phyloP scores from a whole-genome alignment of 306 rosid species.

The Alnus glutinosa region DNA sequence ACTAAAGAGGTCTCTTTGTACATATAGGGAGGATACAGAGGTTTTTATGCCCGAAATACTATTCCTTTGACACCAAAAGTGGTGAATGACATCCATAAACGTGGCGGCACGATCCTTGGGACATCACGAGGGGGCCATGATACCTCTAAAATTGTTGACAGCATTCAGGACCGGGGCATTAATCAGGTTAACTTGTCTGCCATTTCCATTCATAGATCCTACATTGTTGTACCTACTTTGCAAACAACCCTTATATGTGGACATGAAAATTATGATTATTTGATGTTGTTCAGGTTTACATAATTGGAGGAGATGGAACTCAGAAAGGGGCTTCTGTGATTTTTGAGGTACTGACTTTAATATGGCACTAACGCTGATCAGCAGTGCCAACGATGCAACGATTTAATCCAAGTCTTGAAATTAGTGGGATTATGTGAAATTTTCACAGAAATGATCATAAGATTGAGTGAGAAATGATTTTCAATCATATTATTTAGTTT shows the following conservation, averaged over 20 bases:
- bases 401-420: neutral
- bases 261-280: neutral
- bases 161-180: constrained; percentile 57
- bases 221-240: neutral
- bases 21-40: constrained; percentile 57
- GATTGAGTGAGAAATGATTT: neutral
- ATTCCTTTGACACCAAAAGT: constrained; percentile 47
- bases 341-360: constrained; percentile 39
- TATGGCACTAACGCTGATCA: neutral
- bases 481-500: neutral
- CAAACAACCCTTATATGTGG: neutral
- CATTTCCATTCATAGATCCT: neutral
- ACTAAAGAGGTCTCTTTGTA: neutral
- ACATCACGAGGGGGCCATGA: constrained; percentile 54
- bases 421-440: neutral
- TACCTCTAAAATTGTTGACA: constrained; percentile 56
- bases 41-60: constrained; percentile 53
- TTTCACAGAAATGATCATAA: neutral
- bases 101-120: constrained; percentile 67
- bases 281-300: constrained; percentile 38
- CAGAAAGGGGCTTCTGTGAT: constrained; percentile 53
- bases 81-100: constrained; percentile 58
- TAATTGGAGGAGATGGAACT: constrained; percentile 61
- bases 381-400: neutral
- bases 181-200: constrained; percentile 41